phyloP scores from a whole-genome alignment of 257 asterid genomes.

The Petunia secreta region DNA sequence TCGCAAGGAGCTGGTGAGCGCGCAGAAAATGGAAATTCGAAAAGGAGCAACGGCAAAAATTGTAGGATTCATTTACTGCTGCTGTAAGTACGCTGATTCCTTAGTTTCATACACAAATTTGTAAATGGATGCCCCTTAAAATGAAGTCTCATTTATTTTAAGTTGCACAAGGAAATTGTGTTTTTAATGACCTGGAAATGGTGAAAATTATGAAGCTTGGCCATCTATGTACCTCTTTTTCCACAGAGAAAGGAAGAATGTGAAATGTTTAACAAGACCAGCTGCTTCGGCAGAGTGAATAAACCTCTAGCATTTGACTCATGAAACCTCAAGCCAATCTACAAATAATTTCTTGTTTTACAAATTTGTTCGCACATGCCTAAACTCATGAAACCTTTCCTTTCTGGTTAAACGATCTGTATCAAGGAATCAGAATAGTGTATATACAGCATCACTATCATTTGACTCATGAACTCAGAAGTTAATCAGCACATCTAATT shows the following conservation, averaged over 20 bases:
- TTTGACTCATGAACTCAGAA: conserved; percentile 14
- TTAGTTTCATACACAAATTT: conserved; percentile 9
- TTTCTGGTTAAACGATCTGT: neutral
- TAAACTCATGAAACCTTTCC: conserved; percentile 13
- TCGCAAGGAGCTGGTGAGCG: neutral
- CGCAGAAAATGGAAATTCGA: neutral
- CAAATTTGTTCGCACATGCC: neutral
- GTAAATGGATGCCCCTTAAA: neutral
- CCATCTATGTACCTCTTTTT: neutral
- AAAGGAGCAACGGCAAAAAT: neutral
- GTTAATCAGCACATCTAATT: neutral
- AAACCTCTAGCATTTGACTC: neutral
- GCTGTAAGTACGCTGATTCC: neutral
- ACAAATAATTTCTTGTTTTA: neutral
- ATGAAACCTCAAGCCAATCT: neutral
- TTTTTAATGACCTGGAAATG: neutral
- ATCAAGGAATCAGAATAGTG: conserved; percentile 17
- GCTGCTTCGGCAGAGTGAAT: neutral
- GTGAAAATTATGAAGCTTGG: conserved; percentile 10
- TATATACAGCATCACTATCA: conserved; percentile 16
- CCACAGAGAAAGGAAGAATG: neutral
- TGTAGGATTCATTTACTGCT: neutral
- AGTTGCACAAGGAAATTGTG: neutral
- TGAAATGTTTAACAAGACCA: neutral
- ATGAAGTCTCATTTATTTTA: conserved; percentile 6